phyloP scores from a whole-genome alignment of 2,329 filamentous ascomycete species.

The Fusarium oligoseptatum region DNA sequence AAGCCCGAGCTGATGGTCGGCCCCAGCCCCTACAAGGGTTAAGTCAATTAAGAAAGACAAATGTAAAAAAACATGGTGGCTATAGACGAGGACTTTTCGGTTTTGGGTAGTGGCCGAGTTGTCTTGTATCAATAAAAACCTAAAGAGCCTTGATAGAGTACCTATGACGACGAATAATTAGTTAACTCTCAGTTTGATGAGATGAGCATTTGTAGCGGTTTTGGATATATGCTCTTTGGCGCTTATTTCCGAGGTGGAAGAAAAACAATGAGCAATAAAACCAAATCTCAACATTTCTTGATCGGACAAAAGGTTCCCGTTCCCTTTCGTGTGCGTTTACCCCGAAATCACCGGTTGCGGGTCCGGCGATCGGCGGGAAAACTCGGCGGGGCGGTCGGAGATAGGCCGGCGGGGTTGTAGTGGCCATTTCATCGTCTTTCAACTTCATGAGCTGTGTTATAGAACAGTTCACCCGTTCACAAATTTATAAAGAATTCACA shows the following conservation, averaged over 20 bases:
- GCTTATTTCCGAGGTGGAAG: background rate
- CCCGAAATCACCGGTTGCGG: background rate
- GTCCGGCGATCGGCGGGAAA: background rate
- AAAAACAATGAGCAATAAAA: background rate
- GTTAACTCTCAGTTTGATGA: background rate
- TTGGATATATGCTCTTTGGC: background rate
- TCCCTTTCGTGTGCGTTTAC: background rate
- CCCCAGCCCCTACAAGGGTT: slow-evolving; percentile 73
- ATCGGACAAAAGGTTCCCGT: background rate
- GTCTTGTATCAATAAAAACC: background rate
- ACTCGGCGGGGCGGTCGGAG: background rate
- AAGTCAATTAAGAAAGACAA: background rate
- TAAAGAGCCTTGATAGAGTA: background rate
- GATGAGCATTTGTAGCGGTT: background rate
- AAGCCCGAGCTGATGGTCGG: slow-evolving; percentile 95
- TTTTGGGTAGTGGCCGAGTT: background rate
- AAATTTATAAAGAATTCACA: background rate
- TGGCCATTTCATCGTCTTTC: background rate
- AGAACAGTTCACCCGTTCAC: background rate
- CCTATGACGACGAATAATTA: background rate
- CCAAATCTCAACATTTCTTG: background rate
- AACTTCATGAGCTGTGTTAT: background rate
- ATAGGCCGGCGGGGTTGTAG: background rate
- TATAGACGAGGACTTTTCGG: background rate
- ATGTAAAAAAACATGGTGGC: background rate